Conservation (phyloP, 345 rosid genomes). For the Iberis pinnata region DNA sequence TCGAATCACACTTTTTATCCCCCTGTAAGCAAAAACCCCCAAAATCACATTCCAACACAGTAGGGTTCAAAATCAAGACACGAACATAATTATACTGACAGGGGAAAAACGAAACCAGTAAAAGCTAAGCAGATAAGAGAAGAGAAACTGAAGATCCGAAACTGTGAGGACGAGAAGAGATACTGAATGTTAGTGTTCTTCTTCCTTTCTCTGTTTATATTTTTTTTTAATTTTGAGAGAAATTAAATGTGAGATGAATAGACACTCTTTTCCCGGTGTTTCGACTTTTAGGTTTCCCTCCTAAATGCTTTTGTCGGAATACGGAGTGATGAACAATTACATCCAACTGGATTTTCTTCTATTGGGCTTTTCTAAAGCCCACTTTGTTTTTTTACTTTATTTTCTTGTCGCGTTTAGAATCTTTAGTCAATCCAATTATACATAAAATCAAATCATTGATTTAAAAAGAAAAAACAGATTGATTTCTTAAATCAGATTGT, state of each 20-base stretch:
- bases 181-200: background rate
- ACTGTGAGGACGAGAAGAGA: background rate
- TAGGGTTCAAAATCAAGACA: background rate
- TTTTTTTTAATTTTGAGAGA: background rate
- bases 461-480: no score
- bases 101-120: background rate
- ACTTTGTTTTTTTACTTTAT: no score
- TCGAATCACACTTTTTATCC: background rate
- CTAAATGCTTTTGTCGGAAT: background rate
- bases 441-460: no score
- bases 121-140: background rate
- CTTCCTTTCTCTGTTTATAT: no score
- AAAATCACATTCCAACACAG: background rate
- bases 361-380: no score
- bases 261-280: background rate
- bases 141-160: background rate
- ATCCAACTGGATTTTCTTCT: no score
- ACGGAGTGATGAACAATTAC: background rate
- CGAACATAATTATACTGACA: background rate
- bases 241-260: background rate
- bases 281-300: conserved; percentile 26
- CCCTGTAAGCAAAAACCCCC: background rate
- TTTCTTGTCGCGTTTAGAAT: no score
- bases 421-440: no score
- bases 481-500: no score